Conservation (phyloP, 169 alveolate genomes). For the Plasmodium cynomolgi region DNA sequence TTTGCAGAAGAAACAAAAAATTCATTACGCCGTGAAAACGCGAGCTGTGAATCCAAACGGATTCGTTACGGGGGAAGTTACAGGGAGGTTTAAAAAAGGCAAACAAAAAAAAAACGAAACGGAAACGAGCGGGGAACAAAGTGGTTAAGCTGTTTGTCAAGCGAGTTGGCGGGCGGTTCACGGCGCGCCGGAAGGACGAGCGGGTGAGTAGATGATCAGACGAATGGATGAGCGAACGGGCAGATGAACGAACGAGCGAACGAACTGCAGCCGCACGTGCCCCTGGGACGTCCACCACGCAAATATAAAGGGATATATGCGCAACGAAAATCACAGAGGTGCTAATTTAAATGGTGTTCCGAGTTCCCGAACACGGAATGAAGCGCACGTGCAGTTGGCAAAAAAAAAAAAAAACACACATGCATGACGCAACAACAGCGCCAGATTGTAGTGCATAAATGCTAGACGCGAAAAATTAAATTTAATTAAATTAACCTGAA, state of each 20-base stretch:
- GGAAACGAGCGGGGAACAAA: background rate
- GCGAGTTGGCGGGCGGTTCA: background rate
- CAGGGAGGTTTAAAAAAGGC: background rate
- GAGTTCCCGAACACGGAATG: constrained; percentile 12
- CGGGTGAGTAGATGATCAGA: background rate
- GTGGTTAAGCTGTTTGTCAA: background rate
- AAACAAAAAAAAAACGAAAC: background rate
- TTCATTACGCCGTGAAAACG: background rate
- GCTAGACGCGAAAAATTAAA: background rate
- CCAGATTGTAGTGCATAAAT: constrained; percentile 57
- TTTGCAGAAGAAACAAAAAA: constrained; percentile 42
- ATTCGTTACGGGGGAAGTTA: background rate
- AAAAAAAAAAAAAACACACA: constrained; percentile 7
- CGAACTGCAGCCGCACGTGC: background rate
- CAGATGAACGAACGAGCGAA: background rate
- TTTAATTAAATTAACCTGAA: constrained; percentile 11
- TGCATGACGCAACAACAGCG: background rate
- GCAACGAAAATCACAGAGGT: background rate
- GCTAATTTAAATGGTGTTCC: constrained; percentile 9
- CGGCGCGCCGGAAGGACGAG: background rate
- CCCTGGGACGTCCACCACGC: background rate
- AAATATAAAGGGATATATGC: background rate
- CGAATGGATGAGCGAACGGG: background rate
- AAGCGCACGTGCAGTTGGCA: constrained; percentile 16
- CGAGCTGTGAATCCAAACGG: background rate